These are phyloP conservation scores for Thielaviopsis euricoi DNA, from an alignment of 2,329 filamentous ascomycete species.

Conservation along the genomic window DNA sequence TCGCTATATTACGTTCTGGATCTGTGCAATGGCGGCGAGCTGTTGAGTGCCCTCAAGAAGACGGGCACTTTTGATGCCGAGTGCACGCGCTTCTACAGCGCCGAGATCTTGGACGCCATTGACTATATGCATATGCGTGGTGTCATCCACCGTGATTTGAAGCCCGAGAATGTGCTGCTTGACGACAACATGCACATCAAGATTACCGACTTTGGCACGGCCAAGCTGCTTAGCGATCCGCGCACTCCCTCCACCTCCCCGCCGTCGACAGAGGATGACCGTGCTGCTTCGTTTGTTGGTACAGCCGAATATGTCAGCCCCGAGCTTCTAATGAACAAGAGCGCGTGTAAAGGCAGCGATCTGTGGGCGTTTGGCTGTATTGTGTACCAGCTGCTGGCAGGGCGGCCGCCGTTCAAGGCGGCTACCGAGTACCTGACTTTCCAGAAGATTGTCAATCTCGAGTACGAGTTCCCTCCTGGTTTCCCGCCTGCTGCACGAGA, in stretches of 20 bases:
- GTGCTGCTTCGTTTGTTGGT: conserved; percentile 88
- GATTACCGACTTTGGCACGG: conserved; percentile 96
- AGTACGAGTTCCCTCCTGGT: conserved; percentile 81
- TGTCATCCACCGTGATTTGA: conserved; percentile 90
- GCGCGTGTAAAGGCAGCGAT: conserved; percentile 93
- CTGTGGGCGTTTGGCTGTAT: conserved; percentile 98
- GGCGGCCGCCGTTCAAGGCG: conserved; percentile 92
- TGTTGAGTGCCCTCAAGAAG: conserved; percentile 84
- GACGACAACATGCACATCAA: conserved; percentile 97
- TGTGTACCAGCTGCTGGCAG: conserved; percentile 86
- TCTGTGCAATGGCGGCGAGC: conserved; percentile 77
- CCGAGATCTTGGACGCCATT: conserved; percentile 86
- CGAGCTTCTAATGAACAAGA: conserved; percentile 91
- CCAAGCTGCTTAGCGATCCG: conserved; percentile 52
- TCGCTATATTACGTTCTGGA: conserved; percentile 96
- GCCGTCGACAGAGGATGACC: conserved; percentile 41
- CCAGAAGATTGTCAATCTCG: conserved; percentile 88
- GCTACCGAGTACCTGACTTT: conserved; percentile 94
- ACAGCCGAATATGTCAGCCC: conserved; percentile 98
- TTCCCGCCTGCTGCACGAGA: conserved; percentile 80
- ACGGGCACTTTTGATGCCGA: conserved; percentile 90
- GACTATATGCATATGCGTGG: conserved; percentile 96
- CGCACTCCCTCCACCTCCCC: not conserved
- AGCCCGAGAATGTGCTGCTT: conserved; percentile 89
- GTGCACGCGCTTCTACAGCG: conserved; percentile 84